Base-by-base conservation (phyloP, 2,329 filamentous ascomycete species). In the Penicillium rolfsii region DNA sequence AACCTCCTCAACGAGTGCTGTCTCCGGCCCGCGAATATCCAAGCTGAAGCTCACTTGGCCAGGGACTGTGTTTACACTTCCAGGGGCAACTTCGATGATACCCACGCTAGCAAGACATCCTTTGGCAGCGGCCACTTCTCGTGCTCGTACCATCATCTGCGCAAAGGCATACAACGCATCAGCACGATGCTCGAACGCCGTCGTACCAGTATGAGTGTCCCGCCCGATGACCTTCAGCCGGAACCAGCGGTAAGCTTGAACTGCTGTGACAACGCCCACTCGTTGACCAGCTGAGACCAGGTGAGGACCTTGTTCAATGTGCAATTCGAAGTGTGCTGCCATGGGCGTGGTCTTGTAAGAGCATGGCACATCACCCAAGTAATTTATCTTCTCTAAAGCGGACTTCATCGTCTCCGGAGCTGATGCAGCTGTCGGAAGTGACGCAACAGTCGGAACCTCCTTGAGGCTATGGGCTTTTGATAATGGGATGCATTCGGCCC, bases 241-340 rank as follows among this genome's bases (percentile, higher is more conserved):
- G 73, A 87, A 87, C 90, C 90, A 93, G 60, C 86, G 85, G 74
- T 91, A 92, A 5, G 88, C 88, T 72, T 93, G 90, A 1, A 90
- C 89, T 2, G 89, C 89, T 35, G 84, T 83, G 4, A 93, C 90
- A 6, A 91, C 83, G 24, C 89, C 88, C 55, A 94, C 83, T 57
- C 87, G 87, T 65, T 87, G 83, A 28, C 82, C 77, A 30, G 84
- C 81, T 16, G 82, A 82, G 69, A 93, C 87, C 0, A 96, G 82
- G 36, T 91, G 85, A 0, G 91, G 90, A 0, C 91, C 91, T 73
- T 96, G 92, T 73, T 96, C 91, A 50, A 93, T 93, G 70, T 93
- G 91, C 4, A 93, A 80, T 73, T 93, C 90, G 68, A 93, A 93
- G 71, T 93, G 90, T 0, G 89, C 90, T 0, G 84, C 88, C 71